These are phyloP conservation scores for Selaginella moellendorffii DNA, from an alignment of 75 land plant genomes.

Conservation along the genomic window DNA sequence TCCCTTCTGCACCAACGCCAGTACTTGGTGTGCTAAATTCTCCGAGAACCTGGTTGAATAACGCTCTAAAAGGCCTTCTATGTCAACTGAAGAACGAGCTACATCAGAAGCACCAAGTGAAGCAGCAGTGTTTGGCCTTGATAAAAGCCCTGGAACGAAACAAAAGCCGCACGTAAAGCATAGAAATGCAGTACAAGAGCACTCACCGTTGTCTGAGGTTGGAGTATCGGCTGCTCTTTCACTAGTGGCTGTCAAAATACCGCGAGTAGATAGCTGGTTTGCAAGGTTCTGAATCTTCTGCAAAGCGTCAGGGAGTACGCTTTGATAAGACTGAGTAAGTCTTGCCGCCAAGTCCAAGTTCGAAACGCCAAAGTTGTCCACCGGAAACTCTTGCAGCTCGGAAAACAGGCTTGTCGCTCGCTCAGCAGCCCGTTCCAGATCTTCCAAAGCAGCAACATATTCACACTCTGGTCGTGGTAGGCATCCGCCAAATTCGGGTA, in stretches of 20 bases:
- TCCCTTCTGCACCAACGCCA: constrained; percentile 26
- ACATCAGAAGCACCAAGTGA: not conserved
- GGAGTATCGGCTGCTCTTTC: constrained; percentile 12
- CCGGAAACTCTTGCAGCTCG: constrained; percentile 11
- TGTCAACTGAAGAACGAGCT: constrained; percentile 18
- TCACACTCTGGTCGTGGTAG: constrained; percentile 14
- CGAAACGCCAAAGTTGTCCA: not conserved
- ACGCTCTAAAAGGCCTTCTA: constrained; percentile 23
- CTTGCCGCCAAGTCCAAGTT: not conserved
- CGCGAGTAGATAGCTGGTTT: constrained; percentile 17
- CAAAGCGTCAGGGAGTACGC: constrained; percentile 8
- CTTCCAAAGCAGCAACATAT: constrained; percentile 15
- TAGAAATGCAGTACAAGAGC: constrained; percentile 3
- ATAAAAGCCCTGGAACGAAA: not conserved
- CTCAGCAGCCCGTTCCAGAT: constrained; percentile 22
- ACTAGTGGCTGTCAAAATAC: not conserved
- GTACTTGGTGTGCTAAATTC: constrained; percentile 27
- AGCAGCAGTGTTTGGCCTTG: not conserved
- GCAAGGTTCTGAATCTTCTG: constrained; percentile 19
- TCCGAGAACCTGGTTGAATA: constrained; percentile 21
- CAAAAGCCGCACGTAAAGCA: constrained; percentile 1
- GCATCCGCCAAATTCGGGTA: too few relatives aligned
- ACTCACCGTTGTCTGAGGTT: not conserved
- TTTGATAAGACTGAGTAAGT: constrained; percentile 10
- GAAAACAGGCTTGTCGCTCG: constrained; percentile 13